Conservation (phyloP, 176 grass and related monocot genomes). For the Panicum miliaceum region DNA sequence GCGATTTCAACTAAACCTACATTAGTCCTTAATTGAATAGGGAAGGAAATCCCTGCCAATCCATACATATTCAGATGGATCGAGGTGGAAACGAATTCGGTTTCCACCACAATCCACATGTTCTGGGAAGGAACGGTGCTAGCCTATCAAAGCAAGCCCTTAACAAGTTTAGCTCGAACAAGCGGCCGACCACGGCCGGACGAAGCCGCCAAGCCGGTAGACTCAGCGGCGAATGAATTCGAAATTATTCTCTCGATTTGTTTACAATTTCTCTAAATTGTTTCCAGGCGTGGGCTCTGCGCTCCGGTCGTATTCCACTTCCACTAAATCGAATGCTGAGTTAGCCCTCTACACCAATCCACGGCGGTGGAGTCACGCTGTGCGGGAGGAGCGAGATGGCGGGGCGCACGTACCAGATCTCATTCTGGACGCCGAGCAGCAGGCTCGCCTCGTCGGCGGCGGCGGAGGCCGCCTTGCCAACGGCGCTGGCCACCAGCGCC, state of each 20-base stretch:
- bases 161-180: too few species aligned
- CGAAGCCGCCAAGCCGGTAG: too few species aligned
- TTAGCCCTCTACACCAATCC: not conserved
- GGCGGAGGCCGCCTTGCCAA: conserved; percentile 1
- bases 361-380: not conserved
- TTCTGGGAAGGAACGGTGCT: too few species aligned
- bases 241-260: not conserved
- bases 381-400: not conserved
- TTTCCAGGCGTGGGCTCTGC: not conserved
- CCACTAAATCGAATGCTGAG: not conserved
- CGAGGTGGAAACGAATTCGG: too few species aligned
- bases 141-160: too few species aligned
- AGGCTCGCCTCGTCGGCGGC: conserved; percentile 14
- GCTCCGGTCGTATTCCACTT: not conserved
- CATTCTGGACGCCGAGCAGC: conserved; percentile 26
- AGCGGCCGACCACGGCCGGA: too few species aligned
- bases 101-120: too few species aligned
- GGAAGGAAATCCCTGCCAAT: too few species aligned
- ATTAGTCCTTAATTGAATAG: too few species aligned
- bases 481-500: conserved; percentile 9
- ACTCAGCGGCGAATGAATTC: not conserved
- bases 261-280: not conserved
- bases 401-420: conserved; percentile 14
- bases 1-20: not conserved
- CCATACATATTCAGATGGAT: too few species aligned